Percentiles rank a stretch among this genome's conserved stretches.
Conservation (phyloP, 2,329 filamentous ascomycete species). For the Colletotrichum higginsianum region DNA sequence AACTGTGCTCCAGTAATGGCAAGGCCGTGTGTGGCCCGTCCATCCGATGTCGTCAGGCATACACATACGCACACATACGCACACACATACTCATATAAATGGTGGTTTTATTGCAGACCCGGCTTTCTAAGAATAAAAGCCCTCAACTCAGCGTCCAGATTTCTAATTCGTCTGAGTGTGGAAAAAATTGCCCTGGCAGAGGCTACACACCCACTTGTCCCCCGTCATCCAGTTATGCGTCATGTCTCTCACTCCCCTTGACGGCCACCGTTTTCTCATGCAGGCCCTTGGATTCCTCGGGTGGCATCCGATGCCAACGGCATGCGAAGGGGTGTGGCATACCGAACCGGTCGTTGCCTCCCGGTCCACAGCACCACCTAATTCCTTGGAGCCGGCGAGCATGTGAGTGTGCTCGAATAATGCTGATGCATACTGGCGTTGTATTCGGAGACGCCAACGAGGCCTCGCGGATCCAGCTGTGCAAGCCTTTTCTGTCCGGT, state of each 20-base stretch:
- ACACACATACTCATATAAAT: neutral
- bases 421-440: constrained; percentile 38
- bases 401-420: constrained; percentile 40
- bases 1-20: constrained; percentile 28
- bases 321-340: constrained; percentile 28
- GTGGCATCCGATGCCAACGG: constrained; percentile 20
- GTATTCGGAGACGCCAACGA: constrained; percentile 30
- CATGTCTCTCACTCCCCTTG: constrained; percentile 11
- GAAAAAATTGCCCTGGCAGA: constrained; percentile 38
- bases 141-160: constrained; percentile 16
- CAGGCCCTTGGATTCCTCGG: constrained; percentile 36
- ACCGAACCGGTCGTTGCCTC: neutral
- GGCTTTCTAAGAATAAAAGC: constrained; percentile 39
- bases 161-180: constrained; percentile 31
- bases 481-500: constrained; percentile 18
- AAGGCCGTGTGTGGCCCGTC: constrained; percentile 35
- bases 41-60: constrained; percentile 38
- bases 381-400: constrained; percentile 38
- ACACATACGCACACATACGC: neutral
- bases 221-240: constrained; percentile 28
- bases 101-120: constrained; percentile 6
- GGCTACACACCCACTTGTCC: constrained; percentile 33
- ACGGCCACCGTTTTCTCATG: constrained; percentile 9
- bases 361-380: constrained; percentile 19
- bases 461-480: constrained; percentile 21